Base-by-base conservation (phyloP, 2,329 filamentous ascomycete species). In the Pseudogymnoascus sp. region DNA sequence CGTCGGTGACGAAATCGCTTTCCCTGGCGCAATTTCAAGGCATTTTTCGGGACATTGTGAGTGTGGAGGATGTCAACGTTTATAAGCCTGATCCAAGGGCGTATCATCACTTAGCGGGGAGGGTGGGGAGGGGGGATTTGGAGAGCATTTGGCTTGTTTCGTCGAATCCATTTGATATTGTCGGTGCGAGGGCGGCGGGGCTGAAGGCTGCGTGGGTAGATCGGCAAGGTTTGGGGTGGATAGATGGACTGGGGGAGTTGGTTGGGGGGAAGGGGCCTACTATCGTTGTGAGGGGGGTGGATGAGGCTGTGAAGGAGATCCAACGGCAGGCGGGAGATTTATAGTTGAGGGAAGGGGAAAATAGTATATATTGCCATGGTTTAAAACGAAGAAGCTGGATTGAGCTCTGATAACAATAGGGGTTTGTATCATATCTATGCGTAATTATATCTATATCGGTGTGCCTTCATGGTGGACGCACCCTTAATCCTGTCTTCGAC, bases 101-200 rank as follows among this genome's bases (percentile, higher is more conserved):
- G 2, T 55, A 55, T 5, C 49, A 55, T 14, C 28, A 55, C 11
- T 71, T 9, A 65, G 65, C 7, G 59, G 62, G 60, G 67, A 66
- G 36, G 68, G 68, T 6, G 69, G 69, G 12, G 69, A 70, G 39
- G 74, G 72, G 0, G 68, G 77, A 12, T 75, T 78, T 64, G 72
- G 72, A 1, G 75, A 64, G 30, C 19, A 78, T 91, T 12, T 91
- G 88, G 86, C 73, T 92, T 6, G 80, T 92, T 5, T 88, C 82
- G 66, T 83, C 84, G 1, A 92, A 92, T 70, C 85, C 89, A 2
- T 92, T 92, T 70, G 89, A 92, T 71, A 76, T 88, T 14, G 80
- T 85, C 0, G 89, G 89, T 0, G 85, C 88, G 0, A 79, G 78
- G 64, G 78, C 78, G 1, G 78, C 80, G 4, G 88, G 88, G 0